A percentile compares a stretch with the other conserved stretches of the same genome.
Conservation (phyloP, 441 rosid species). For the Daphne laureola region DNA sequence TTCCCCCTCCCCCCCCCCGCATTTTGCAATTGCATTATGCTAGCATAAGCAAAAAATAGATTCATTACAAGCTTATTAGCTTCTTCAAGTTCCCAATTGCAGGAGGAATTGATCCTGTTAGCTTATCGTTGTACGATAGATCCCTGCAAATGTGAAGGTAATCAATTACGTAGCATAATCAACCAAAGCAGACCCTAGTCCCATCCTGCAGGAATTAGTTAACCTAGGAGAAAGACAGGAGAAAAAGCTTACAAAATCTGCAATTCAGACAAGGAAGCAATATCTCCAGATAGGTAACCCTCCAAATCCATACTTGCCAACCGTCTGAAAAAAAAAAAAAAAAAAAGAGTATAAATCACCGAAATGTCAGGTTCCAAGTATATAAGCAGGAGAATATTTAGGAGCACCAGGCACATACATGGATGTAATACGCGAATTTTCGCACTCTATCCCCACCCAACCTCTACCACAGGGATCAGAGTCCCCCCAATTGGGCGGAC, state of each 20-base stretch:
- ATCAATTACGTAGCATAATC: constrained; percentile 9
- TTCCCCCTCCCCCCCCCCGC: no score
- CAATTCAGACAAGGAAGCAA: constrained; percentile 45
- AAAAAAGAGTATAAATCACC: background rate
- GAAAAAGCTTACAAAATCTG: constrained; percentile 45
- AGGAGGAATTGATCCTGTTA: constrained; percentile 57
- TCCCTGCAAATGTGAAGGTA: constrained; percentile 39
- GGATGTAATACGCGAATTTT: constrained; percentile 38
- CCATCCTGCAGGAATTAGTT: no score
- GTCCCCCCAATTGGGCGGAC: constrained; percentile 58
- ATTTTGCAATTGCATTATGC: background rate
- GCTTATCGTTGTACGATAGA: constrained; percentile 53
- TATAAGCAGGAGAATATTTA: no score
- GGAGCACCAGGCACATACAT: constrained; percentile 34
- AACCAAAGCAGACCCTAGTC: no score
- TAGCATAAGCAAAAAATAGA: background rate
- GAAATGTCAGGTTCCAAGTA: constrained; percentile 1
- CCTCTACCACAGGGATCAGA: constrained; percentile 64
- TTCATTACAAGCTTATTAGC: constrained; percentile 54
- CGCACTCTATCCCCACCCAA: constrained; percentile 75
- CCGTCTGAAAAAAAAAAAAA: constrained; percentile 35
- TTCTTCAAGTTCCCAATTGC: constrained; percentile 55
- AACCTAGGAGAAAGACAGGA: background rate
- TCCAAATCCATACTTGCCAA: constrained; percentile 41
- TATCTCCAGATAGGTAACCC: constrained; percentile 51